phyloP scores from a whole-genome alignment of 2,329 filamentous ascomycete species.

The Aspergillus brasiliensis region DNA sequence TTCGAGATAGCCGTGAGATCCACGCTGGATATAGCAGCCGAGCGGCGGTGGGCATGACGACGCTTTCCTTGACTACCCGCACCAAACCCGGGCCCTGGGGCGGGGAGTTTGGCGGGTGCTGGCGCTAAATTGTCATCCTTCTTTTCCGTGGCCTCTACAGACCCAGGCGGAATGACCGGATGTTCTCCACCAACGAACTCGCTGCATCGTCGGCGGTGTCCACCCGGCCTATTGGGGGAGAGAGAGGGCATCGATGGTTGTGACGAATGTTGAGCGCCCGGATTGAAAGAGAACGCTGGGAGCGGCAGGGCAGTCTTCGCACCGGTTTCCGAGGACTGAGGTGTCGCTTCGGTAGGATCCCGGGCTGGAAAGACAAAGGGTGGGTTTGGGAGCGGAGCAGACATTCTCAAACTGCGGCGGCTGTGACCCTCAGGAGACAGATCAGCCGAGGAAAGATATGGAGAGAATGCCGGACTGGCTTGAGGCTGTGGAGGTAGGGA shows the following conservation, averaged over 20 bases:
- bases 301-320: constrained; percentile 43
- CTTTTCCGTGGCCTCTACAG: constrained; percentile 58
- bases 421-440: constrained; percentile 21
- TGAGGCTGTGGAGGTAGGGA: constrained; percentile 38
- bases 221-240: constrained; percentile 57
- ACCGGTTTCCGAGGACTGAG: constrained; percentile 50
- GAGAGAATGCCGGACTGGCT: constrained; percentile 27
- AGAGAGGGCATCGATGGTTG: constrained; percentile 61
- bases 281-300: constrained; percentile 43
- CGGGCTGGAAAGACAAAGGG: constrained; percentile 64
- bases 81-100: constrained; percentile 39
- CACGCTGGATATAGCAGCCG: constrained; percentile 77
- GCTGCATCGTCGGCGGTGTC: constrained; percentile 76
- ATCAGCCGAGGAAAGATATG: constrained; percentile 30
- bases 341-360: constrained; percentile 33
- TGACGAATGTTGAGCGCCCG: constrained; percentile 31
- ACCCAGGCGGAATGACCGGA: constrained; percentile 55
- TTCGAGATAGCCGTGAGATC: constrained; percentile 65
- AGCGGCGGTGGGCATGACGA: constrained; percentile 79
- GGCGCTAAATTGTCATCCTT: constrained; percentile 26
- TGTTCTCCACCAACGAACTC: constrained; percentile 76
- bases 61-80: constrained; percentile 59
- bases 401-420: constrained; percentile 32
- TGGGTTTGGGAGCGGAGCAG: constrained; percentile 57
- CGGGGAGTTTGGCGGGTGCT: constrained; percentile 28